These are phyloP conservation scores for Talaromyces proteolyticus DNA, from an alignment of 495 filamentous ascomycete species.

Conservation along the genomic window DNA sequence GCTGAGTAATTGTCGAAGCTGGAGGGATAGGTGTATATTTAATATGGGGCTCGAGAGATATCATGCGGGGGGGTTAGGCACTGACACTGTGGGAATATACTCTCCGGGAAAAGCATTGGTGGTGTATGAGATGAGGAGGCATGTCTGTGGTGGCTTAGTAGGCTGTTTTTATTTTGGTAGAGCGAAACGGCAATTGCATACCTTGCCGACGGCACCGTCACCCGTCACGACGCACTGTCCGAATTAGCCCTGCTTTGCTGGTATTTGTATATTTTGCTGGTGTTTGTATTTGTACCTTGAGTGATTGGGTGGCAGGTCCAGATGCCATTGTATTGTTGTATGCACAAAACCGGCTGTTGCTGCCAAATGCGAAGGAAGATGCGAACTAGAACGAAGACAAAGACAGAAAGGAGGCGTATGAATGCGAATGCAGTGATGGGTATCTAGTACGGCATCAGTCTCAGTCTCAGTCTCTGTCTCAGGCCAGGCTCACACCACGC, in stretches of 20 bases:
- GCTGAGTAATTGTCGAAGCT: slow-evolving; percentile 99
- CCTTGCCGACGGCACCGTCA: slow-evolving; percentile 98
- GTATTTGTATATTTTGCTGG: background rate
- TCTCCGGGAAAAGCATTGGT: slow-evolving; percentile 99
- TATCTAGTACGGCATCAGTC: background rate
- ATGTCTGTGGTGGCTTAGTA: slow-evolving; percentile 58
- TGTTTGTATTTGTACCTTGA: slow-evolving; percentile 50
- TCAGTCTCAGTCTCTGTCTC: slow-evolving; percentile 11
- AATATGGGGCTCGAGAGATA: slow-evolving; percentile 5
- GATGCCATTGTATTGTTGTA: slow-evolving; percentile 48
- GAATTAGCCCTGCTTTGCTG: slow-evolving; percentile 1
- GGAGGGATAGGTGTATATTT: slow-evolving; percentile 12
- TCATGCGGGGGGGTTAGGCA: slow-evolving; percentile 13
- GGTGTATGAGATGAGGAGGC: slow-evolving; percentile 97
- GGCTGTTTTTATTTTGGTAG: slow-evolving; percentile 1
- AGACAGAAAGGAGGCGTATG: background rate
- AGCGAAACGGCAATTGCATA: slow-evolving; percentile 30
- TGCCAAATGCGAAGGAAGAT: background rate
- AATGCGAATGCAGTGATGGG: background rate
- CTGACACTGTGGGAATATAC: slow-evolving; percentile 98
- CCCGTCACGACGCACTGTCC: slow-evolving; percentile 93
- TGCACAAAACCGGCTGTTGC: slow-evolving; percentile 14
- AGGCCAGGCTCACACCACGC: background rate
- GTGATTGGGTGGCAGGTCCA: slow-evolving; percentile 63
- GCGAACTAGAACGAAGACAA: background rate